These are phyloP conservation scores for Leccinum griseonigrum DNA, from an alignment of 1,284 basidiomycete species.

Conservation along the genomic window DNA sequence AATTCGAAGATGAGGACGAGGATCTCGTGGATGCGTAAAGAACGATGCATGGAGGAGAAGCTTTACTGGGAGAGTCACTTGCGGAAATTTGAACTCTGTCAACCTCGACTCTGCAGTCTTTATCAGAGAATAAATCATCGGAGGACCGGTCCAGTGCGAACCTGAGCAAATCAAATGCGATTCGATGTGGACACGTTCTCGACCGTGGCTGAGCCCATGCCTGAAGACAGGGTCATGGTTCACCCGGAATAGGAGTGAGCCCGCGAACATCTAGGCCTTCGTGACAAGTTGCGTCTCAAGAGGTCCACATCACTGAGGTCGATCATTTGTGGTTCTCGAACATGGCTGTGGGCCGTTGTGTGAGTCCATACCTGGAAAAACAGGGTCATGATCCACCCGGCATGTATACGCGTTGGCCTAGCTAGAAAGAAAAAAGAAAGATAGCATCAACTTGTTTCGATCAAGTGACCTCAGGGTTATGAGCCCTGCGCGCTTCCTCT, in stretches of 20 bases:
- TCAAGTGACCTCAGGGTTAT: constrained; percentile 41
- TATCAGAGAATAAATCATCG: neutral
- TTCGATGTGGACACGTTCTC: neutral
- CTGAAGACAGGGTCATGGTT: neutral
- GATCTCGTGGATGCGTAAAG: constrained; percentile 14
- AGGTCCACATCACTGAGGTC: too few species aligned
- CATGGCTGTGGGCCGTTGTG: neutral
- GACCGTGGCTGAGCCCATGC: neutral
- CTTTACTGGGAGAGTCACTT: neutral
- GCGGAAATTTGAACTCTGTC: neutral
- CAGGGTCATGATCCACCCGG: neutral
- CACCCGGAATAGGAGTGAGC: neutral
- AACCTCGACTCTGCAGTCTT: neutral
- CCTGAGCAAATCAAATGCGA: neutral
- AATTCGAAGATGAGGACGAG: constrained; percentile 12
- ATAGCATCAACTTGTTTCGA: constrained; percentile 39
- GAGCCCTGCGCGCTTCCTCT: constrained; percentile 40
- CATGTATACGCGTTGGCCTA: neutral
- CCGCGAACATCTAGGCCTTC: too few species aligned
- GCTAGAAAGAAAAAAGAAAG: neutral
- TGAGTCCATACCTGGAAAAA: neutral
- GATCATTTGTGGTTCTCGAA: neutral
- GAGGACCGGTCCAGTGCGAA: neutral
- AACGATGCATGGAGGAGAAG: constrained; percentile 13
- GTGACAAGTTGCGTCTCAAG: too few species aligned